phyloP scores from a whole-genome alignment of 306 rosid species.

The Pyrus communis region DNA sequence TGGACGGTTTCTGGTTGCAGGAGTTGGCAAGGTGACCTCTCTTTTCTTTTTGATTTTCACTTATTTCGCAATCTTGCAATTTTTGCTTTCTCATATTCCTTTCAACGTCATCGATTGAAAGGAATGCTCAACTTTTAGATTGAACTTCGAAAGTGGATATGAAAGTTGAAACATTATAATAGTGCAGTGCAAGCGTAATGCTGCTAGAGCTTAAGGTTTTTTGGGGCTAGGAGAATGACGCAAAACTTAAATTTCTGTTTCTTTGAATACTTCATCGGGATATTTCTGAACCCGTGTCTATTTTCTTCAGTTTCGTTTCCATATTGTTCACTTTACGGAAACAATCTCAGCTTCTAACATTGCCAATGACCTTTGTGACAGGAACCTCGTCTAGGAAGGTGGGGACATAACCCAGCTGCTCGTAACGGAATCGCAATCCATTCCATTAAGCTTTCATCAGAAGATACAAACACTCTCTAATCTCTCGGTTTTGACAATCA shows the following conservation, averaged over 20 bases:
- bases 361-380: slow-evolving; percentile 19
- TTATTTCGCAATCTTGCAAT: not conserved
- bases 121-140: not conserved
- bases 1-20: slow-evolving; percentile 72
- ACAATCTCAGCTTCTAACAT: not conserved
- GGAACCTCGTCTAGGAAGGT: slow-evolving; percentile 96
- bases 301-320: not conserved
- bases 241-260: not conserved
- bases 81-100: not conserved
- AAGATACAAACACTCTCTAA: slow-evolving; percentile 17
- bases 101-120: not conserved
- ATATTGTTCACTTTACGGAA: not conserved
- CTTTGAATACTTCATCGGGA: not conserved
- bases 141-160: not conserved
- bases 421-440: slow-evolving; percentile 73
- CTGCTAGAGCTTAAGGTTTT: not conserved
- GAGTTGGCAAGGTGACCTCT: slow-evolving; percentile 75
- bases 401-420: slow-evolving; percentile 57
- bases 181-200: not conserved
- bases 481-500: slow-evolving; percentile 48
- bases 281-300: not conserved
- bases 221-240: not conserved
- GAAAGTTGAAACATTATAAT: not conserved
- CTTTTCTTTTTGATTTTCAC: not conserved
- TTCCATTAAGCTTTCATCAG: slow-evolving; percentile 48